Base-by-base conservation (phyloP, 1,284 basidiomycete genomes). In the Microbotryum saponariae region DNA sequence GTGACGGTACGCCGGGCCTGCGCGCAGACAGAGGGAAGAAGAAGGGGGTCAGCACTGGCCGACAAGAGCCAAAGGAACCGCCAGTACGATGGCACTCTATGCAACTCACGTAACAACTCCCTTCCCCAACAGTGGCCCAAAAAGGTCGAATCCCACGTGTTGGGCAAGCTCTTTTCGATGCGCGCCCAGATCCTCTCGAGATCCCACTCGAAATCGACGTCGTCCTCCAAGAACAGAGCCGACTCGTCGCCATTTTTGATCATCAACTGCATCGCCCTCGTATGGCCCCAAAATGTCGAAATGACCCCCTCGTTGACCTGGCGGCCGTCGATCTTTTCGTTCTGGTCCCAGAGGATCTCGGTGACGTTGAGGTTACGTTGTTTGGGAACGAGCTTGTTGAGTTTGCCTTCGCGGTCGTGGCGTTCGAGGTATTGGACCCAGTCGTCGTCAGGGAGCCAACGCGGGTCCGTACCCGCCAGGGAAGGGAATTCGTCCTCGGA, bases 1-100 rank as follows among this genome's bases (percentile, higher is more conserved):
- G 14, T 88, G 82, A 4, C 85, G 86, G 71, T 87, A 88, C 1
- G 85, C 84, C 69, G 88, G 88, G 0, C 29, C 33, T 64, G 58
- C 64, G 59, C 54, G 42, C 44, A 14, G 6, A 3, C 21, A 12
- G n/a, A 20, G 10, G 31, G 8, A 31, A 31, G 31, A 31, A 31
- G 10, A 8, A 31, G 31, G 31, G 31, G 31, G 31, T 31, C 31
- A 31, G 31, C 31, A 31, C 31, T 31, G 31, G 31, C 31, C 31
- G 31, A 31, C 31, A 8, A 31, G 31, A 31, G 10, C 7, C 31
- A 8, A 31, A 31, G 31, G 31, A 29, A 29, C 29, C 6, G 29
- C 29, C 29, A 29, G 31, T 31, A 31, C 31, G 31, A 9, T 31
- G 31, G 8, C 31, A 31, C 31, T 10, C 9, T 31, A 7, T 31